Percentiles rank a stretch among this genome's conserved stretches.
phyloP scores from a whole-genome alignment of 2,329 filamentous ascomycete species.

The Penicillium polonicum region DNA sequence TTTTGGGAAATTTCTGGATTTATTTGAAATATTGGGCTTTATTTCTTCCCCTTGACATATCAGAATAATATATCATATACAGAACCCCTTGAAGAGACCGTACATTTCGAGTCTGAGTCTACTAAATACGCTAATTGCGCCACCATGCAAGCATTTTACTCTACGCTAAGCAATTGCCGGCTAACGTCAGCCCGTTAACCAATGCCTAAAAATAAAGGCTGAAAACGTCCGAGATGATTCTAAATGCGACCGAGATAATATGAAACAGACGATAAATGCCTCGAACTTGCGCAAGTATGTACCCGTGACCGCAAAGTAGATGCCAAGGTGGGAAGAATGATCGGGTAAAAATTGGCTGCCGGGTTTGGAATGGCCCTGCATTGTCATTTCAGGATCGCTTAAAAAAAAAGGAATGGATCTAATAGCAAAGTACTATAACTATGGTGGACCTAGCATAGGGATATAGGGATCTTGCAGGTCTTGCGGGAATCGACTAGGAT shows the following conservation, averaged over 20 bases:
- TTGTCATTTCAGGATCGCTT: neutral
- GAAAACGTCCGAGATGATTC: neutral
- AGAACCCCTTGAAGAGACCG: slow-evolving; percentile 2
- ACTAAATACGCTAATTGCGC: slow-evolving; percentile 2
- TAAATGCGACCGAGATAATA: neutral
- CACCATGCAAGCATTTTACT: slow-evolving; percentile 9
- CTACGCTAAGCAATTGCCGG: slow-evolving; percentile 10
- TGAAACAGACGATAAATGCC: neutral
- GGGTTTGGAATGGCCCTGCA: neutral
- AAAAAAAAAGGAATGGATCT: too few species aligned
- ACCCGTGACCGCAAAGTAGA: neutral
- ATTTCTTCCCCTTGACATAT: neutral
- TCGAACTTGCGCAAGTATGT: neutral
- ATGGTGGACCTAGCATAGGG: neutral
- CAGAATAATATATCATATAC: slow-evolving; percentile 7
- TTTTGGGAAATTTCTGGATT: neutral
- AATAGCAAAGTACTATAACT: too few species aligned
- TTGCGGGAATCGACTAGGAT: neutral
- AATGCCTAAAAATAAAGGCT: slow-evolving; percentile 7
- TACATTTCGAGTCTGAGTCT: neutral
- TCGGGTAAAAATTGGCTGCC: neutral
- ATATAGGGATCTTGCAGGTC: neutral
- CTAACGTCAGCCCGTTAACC: slow-evolving; percentile 4
- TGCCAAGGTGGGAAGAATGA: neutral
- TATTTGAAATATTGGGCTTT: neutral